Conservation (phyloP, 1,284 basidiomycete genomes). For the Cryptococcus sp. region DNA sequence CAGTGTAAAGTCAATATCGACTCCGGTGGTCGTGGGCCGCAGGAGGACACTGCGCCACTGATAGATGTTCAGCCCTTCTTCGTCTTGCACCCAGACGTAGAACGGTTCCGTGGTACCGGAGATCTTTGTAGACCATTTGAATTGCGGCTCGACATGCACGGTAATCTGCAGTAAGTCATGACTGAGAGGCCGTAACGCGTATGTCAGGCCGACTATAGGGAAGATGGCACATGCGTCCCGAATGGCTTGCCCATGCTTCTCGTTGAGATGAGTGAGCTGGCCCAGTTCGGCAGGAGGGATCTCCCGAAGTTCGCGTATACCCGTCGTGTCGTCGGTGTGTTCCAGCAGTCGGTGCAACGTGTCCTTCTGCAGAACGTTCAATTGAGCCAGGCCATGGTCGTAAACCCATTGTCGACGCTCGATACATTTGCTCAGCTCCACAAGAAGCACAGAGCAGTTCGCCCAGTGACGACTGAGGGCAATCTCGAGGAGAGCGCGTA, state of each 20-base stretch:
- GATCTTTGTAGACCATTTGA: constrained; percentile 79
- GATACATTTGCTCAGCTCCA: constrained; percentile 90
- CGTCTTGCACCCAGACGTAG: constrained; percentile 95
- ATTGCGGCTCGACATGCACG: constrained; percentile 66
- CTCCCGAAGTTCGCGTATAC: constrained; percentile 73
- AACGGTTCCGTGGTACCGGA: constrained; percentile 84
- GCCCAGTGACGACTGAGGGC: constrained; percentile 91
- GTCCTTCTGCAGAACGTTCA: constrained; percentile 70
- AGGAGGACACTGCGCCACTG: constrained; percentile 75
- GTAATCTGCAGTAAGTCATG: constrained; percentile 79
- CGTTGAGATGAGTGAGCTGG: constrained; percentile 82
- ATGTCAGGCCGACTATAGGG: constrained; percentile 70
- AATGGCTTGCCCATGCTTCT: constrained; percentile 77
- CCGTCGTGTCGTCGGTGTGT: constrained; percentile 77
- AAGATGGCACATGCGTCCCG: constrained; percentile 81
- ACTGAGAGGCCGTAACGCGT: constrained; percentile 76
- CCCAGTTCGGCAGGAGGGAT: constrained; percentile 77
- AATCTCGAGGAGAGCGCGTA: constrained; percentile 91
- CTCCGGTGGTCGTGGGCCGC: constrained; percentile 62
- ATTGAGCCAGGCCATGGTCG: constrained; percentile 86
- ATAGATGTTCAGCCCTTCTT: constrained; percentile 75
- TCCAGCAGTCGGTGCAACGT: constrained; percentile 76
- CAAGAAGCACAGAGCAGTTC: constrained; percentile 72
- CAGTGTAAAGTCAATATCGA: constrained; percentile 79
- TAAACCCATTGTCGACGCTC: constrained; percentile 95